These are phyloP conservation scores for Triticum timopheevii DNA, from an alignment of 176 grass and related monocot species.

Conservation along the genomic window DNA sequence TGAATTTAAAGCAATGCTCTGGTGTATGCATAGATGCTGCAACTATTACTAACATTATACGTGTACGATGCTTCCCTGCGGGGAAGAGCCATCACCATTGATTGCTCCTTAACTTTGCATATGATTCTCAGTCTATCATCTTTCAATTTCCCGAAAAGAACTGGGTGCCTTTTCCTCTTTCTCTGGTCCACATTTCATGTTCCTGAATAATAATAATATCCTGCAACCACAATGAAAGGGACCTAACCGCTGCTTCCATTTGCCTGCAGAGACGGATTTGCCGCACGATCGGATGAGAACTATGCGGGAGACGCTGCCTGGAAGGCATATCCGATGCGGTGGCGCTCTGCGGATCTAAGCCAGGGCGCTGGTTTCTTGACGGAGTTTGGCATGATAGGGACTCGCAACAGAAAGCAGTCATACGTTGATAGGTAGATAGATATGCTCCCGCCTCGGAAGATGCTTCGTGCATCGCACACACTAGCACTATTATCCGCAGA, in stretches of 20 bases:
- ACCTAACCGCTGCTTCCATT: not conserved
- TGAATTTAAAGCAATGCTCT: not conserved
- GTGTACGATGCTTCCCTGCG: not conserved
- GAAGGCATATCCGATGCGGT: not conserved
- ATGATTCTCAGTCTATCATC: not conserved
- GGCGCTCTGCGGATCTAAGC: not conserved
- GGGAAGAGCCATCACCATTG: not conserved
- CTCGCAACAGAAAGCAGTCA: slow-evolving; percentile 9
- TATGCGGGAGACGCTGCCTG: not conserved
- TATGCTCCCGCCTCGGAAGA: slow-evolving; percentile 19
- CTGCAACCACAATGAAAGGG: not conserved
- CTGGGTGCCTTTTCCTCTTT: slow-evolving; percentile 3
- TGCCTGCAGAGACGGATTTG: not conserved
- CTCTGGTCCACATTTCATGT: not conserved
- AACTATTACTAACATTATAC: not conserved
- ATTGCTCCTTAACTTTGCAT: not conserved
- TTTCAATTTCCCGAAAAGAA: slow-evolving; percentile 12
- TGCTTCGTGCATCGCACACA: not conserved
- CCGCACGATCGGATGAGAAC: not conserved
- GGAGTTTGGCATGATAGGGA: slow-evolving; percentile 27
- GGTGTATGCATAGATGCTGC: not conserved
- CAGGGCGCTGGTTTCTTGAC: not conserved
- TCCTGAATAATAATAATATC: not conserved
- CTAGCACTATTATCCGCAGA: not conserved
- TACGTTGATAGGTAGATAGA: not conserved